Conservation (phyloP, 2,329 filamentous ascomycete species). For the Aspergillus versicolor region DNA sequence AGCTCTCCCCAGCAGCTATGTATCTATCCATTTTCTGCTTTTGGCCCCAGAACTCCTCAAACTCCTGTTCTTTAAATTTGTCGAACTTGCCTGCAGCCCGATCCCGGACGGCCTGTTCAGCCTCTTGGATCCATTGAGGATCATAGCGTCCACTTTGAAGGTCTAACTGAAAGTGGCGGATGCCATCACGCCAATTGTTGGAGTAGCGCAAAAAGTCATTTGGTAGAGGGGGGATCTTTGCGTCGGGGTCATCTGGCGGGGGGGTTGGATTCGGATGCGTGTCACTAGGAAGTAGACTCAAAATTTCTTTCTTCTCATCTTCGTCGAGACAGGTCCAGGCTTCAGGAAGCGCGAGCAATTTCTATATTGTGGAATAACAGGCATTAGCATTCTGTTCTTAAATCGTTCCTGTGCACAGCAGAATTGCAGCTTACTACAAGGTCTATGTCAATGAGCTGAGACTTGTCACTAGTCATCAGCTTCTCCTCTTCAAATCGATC, state of each 20-base stretch:
- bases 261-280: constrained; percentile 36
- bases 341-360: constrained; percentile 39
- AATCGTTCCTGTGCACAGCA: not conserved
- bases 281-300: constrained; percentile 42
- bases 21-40: constrained; percentile 43
- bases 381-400: not conserved
- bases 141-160: constrained; percentile 56
- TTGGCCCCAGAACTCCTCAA: constrained; percentile 59
- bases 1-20: constrained; percentile 43
- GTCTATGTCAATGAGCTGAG: constrained; percentile 36
- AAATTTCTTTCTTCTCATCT: constrained; percentile 41
- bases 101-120: constrained; percentile 52
- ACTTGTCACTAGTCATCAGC: constrained; percentile 40
- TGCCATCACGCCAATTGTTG: constrained; percentile 51
- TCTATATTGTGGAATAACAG: constrained; percentile 26
- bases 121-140: constrained; percentile 57
- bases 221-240: constrained; percentile 39
- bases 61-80: constrained; percentile 54
- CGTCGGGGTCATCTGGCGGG: constrained; percentile 26
- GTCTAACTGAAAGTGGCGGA: constrained; percentile 58
- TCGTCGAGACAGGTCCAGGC: constrained; percentile 45
- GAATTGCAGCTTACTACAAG: constrained; percentile 34
- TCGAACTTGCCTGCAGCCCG: constrained; percentile 58
- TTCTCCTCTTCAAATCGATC: constrained; percentile 40
- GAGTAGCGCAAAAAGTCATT: constrained; percentile 45